Base-by-base conservation (phyloP, 306 rosid species). In the Quercus glauca region DNA sequence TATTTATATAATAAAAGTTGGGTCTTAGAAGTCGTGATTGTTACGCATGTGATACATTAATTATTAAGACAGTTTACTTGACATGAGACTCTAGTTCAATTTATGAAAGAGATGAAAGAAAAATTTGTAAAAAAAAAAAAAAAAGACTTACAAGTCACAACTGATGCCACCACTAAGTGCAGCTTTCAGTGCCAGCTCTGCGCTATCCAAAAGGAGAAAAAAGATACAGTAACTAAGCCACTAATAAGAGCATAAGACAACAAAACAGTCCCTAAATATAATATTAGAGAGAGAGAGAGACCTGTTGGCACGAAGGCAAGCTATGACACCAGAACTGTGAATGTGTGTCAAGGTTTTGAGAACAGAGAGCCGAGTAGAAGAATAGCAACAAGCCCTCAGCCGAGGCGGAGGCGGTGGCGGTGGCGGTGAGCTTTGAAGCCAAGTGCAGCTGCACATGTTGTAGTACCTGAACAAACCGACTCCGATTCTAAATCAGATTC, bases 251-350 rank as follows among this genome's bases (percentile, higher is more conserved):
- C 6, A 35, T 20, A 15, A 4, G 12, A 53, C 15, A 26, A 1
- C 59, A 37, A 19, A 17, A 75, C 68, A 79, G 26, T 8, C 19
- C 25, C 12, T 33, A 45, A 73, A 68, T 33, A 55, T 25, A 5
- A 31, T 14, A 60, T 69, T 11, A 6, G 65, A 23, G 11, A 12
- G 76, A 78, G 61, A 52, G 25, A 23, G 25, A 23, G 18, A 91
- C 98, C 92, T 92, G 76, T 76, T 89, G 78, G 94, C 93, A 9
- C 97, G 90, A 81, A 94, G 97, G 83, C 98, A 94, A 53, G 98
- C 98, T n/a, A 94, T 89, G 83, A 94, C 87, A 76, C 94, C 94
- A 52, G 94, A 91, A 82, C 76, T 88, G 7, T 84, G 73, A 14
- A 94, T 87, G 65, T 84, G 86, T 55, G 31, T 55, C 69, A 86